Conservation (phyloP, 2,329 filamentous ascomycete species). For the Neopestalotiopsis rosae region DNA sequence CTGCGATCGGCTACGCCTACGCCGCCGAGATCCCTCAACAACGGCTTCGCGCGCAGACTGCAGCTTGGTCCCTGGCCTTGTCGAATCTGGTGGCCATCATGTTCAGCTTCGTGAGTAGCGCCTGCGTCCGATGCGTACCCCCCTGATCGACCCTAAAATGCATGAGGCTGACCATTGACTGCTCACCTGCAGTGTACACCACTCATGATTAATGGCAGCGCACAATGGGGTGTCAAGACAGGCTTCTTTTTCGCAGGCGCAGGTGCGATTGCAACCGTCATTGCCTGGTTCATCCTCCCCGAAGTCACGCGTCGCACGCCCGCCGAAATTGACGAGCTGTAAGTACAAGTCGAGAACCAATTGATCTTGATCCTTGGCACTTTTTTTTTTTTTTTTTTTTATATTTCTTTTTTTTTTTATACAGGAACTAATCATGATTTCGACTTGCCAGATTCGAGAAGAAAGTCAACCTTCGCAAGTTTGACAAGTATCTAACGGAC, state of each 20-base stretch:
- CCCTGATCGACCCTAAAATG: neutral
- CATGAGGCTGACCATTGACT: neutral
- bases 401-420: too few relatives aligned
- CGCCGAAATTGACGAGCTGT: slow-evolving; percentile 14
- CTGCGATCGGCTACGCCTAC: slow-evolving; percentile 16
- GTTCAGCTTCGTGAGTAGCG: slow-evolving; percentile 5
- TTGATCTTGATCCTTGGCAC: neutral
- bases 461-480: slow-evolving; percentile 17
- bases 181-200: neutral
- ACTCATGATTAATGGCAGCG: slow-evolving; percentile 12
- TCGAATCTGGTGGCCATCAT: slow-evolving; percentile 12
- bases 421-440: neutral
- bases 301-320: slow-evolving; percentile 14
- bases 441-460: slow-evolving; percentile 8
- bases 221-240: slow-evolving; percentile 8
- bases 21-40: slow-evolving; percentile 11
- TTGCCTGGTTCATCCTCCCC: slow-evolving; percentile 16
- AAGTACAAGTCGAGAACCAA: neutral
- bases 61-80: slow-evolving; percentile 8
- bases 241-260: slow-evolving; percentile 13
- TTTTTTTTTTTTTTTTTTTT: neutral
- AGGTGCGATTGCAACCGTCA: neutral
- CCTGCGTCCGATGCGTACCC: neutral
- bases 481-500: slow-evolving; percentile 13
- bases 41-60: slow-evolving; percentile 11